Conservation (phyloP, 768 basidiomycete genomes). For the Leucocoprinus birnbaumii region DNA sequence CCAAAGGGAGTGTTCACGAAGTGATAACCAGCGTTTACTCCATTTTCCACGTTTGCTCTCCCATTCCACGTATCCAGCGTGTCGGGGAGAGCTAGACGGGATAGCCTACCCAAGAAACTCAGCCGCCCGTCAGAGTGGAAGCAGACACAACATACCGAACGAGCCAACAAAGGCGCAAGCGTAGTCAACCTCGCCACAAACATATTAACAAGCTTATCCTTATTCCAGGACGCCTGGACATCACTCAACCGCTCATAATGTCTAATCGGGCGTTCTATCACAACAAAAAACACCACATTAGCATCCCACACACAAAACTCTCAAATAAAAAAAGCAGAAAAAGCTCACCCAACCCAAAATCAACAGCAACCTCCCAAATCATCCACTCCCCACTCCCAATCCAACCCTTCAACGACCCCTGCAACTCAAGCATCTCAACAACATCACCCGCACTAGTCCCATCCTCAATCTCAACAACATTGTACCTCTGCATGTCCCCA, state of each 20-base stretch:
- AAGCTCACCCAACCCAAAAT: slow-evolving; percentile 86
- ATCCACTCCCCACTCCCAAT: slow-evolving; percentile 75
- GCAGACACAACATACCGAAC: slow-evolving; percentile 48
- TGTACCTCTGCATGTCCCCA: slow-evolving; percentile 71
- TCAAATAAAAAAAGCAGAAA: neutral
- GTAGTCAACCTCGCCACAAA: slow-evolving; percentile 78
- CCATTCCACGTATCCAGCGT: slow-evolving; percentile 76
- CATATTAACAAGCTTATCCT: slow-evolving; percentile 73
- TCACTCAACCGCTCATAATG: slow-evolving; percentile 82
- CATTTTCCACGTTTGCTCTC: slow-evolving; percentile 93
- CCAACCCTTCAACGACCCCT: slow-evolving; percentile 64
- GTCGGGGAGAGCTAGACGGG: slow-evolving; percentile 42
- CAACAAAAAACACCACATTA: slow-evolving; percentile 12
- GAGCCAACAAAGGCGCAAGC: slow-evolving; percentile 56
- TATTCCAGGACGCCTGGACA: slow-evolving; percentile 86
- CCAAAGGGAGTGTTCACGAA: slow-evolving; percentile 84
- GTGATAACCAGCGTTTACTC: slow-evolving; percentile 87
- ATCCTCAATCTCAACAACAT: slow-evolving; percentile 67
- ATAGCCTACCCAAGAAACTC: slow-evolving; percentile 27
- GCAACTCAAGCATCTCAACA: slow-evolving; percentile 56
- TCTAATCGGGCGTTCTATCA: slow-evolving; percentile 82
- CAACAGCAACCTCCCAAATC: slow-evolving; percentile 86
- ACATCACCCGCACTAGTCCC: slow-evolving; percentile 74
- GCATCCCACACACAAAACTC: neutral
- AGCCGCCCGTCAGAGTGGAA: neutral